phyloP scores from a whole-genome alignment of 75 land plant genomes.

The Cunninghamia lanceolata region DNA sequence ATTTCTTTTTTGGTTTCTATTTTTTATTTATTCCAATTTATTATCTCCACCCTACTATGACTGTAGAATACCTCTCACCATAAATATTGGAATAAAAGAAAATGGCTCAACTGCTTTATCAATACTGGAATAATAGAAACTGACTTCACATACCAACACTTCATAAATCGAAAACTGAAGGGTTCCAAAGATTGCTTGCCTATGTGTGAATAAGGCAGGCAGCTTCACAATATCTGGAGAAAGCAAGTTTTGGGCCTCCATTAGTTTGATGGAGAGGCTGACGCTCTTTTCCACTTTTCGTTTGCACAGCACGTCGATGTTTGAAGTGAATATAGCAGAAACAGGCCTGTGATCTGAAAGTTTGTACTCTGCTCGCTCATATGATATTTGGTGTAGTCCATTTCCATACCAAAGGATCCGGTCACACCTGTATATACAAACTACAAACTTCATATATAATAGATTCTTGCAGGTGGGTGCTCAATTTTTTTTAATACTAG shows the following conservation, averaged over 20 bases:
- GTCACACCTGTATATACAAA: slow-evolving; percentile 52
- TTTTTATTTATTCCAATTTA: too few relatives aligned
- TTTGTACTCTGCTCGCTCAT: slow-evolving; percentile 44
- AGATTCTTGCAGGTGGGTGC: background rate
- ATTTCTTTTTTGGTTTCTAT: too few relatives aligned
- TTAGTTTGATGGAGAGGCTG: background rate
- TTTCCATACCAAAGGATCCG: slow-evolving; percentile 66
- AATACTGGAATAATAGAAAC: too few relatives aligned
- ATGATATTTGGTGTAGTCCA: slow-evolving; percentile 48
- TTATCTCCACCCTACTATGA: too few relatives aligned
- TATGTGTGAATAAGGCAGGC: background rate
- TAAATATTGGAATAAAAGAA: too few relatives aligned
- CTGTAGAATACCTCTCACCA: too few relatives aligned
- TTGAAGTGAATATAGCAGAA: slow-evolving; percentile 44
- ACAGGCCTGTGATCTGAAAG: slow-evolving; percentile 73
- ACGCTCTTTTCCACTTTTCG: background rate
- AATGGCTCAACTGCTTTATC: too few relatives aligned
- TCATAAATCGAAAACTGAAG: too few relatives aligned
- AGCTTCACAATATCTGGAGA: background rate
- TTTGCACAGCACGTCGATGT: slow-evolving; percentile 29
- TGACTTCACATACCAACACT: too few relatives aligned
- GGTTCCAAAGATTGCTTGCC: background rate
- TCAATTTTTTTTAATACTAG: background rate
- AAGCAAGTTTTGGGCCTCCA: slow-evolving; percentile 2
- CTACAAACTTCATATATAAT: background rate